These are phyloP conservation scores for Clonostachys sp. DNA, from an alignment of 2,329 filamentous ascomycete species.

Conservation along the genomic window DNA sequence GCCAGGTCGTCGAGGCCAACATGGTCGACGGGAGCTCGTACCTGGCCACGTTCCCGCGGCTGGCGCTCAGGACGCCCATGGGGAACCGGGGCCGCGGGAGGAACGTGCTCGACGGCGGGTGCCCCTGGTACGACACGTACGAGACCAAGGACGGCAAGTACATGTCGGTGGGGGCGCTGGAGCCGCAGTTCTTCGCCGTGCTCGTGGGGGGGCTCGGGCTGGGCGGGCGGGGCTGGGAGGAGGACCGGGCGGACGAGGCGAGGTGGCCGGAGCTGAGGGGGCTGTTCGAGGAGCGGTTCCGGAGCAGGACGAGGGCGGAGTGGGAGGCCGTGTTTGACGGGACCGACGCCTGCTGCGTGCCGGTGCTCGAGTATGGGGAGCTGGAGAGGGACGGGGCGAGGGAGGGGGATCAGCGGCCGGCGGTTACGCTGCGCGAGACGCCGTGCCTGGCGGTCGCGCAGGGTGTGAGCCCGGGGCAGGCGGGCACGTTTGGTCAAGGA, in stretches of 20 bases:
- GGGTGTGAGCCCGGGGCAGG: slow-evolving; percentile 20
- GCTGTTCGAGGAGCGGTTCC: slow-evolving; percentile 61
- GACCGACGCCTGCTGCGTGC: slow-evolving; percentile 89
- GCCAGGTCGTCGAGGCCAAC: slow-evolving; percentile 91
- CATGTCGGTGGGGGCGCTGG: slow-evolving; percentile 86
- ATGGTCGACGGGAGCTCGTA: slow-evolving; percentile 92
- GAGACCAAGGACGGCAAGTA: slow-evolving; percentile 74
- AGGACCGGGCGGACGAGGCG: slow-evolving; percentile 50
- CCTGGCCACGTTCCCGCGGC: slow-evolving; percentile 71
- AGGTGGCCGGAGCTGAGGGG: slow-evolving; percentile 65
- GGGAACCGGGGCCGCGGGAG: slow-evolving; percentile 64
- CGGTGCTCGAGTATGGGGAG: slow-evolving; percentile 73
- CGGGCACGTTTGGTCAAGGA: slow-evolving; percentile 54
- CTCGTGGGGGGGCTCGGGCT: slow-evolving; percentile 67
- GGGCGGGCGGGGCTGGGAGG: slow-evolving; percentile 40
- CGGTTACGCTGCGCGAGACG: slow-evolving; percentile 64
- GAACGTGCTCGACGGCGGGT: slow-evolving; percentile 79
- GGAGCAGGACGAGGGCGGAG: slow-evolving; percentile 63
- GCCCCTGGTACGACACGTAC: slow-evolving; percentile 87
- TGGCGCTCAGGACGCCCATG: slow-evolving; percentile 57
- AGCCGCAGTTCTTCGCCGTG: slow-evolving; percentile 75
- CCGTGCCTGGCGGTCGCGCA: slow-evolving; percentile 61
- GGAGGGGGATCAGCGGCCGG: slow-evolving; percentile 67
- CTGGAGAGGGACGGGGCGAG: slow-evolving; percentile 59
- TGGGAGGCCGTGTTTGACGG: slow-evolving; percentile 88